Percentiles rank a stretch among this genome's conserved stretches.
phyloP scores from a whole-genome alignment of 2,329 filamentous ascomycete genomes.

The Furcasterigmium sp. region DNA sequence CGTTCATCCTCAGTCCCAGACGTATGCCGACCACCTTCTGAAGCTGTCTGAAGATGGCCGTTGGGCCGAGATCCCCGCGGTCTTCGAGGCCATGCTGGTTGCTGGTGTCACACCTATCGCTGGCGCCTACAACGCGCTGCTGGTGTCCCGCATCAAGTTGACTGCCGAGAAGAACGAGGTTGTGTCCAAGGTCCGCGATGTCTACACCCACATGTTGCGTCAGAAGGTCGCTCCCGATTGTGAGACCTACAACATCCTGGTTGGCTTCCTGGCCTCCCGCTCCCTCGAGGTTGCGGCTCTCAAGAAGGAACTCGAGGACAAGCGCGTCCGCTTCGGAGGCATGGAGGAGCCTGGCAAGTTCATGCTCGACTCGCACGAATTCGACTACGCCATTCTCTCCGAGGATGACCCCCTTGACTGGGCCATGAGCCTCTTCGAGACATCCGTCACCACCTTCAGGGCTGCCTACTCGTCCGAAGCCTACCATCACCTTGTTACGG shows the following conservation, averaged over 20 bases:
- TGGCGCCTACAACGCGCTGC: slow-evolving; percentile 84
- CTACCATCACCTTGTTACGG: slow-evolving; percentile 79
- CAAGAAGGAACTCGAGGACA: slow-evolving; percentile 72
- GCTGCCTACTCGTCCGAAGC: slow-evolving; percentile 73
- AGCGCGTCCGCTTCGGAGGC: slow-evolving; percentile 77
- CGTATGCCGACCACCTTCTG: slow-evolving; percentile 73
- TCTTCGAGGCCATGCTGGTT: slow-evolving; percentile 86
- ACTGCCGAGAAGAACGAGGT: slow-evolving; percentile 75
- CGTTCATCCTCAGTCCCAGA: slow-evolving; percentile 57
- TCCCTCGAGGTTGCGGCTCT: slow-evolving; percentile 72
- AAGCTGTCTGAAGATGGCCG: slow-evolving; percentile 66
- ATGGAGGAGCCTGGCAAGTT: slow-evolving; percentile 81
- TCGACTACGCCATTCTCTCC: slow-evolving; percentile 78
- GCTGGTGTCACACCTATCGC: slow-evolving; percentile 77
- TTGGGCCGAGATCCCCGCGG: slow-evolving; percentile 81
- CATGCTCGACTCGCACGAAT: slow-evolving; percentile 81
- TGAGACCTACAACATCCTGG: slow-evolving; percentile 82
- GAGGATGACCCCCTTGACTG: slow-evolving; percentile 85
- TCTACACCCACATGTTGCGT: slow-evolving; percentile 94
- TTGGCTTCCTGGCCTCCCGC: slow-evolving; percentile 74
- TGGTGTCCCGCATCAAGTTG: slow-evolving; percentile 79
- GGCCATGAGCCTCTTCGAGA: slow-evolving; percentile 80
- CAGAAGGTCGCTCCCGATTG: slow-evolving; percentile 77
- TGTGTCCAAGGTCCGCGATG: slow-evolving; percentile 85
- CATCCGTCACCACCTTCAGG: slow-evolving; percentile 58